Percentiles rank a stretch among this genome's conserved stretches.
Evolutionary conservation across 495 filamentous ascomycete species (phyloP).

Genomic region (Jackrogersella minutella): DNA sequence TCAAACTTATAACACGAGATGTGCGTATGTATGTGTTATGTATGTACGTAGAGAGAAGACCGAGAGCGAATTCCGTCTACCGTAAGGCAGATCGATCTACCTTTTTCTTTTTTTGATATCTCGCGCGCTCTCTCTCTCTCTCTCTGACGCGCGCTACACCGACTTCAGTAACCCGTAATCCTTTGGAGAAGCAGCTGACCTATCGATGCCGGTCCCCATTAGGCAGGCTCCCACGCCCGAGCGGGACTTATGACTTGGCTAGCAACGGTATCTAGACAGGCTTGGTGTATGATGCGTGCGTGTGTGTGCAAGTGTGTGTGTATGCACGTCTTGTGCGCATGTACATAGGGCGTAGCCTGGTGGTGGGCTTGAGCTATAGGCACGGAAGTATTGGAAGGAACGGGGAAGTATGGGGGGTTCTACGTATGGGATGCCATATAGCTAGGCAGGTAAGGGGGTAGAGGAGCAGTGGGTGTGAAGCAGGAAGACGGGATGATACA

Average conservation of each 20-base stretch:
- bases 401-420: background rate
- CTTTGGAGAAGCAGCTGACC: slow-evolving; percentile 33
- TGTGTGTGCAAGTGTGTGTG: background rate
- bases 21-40: background rate
- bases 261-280: slow-evolving; percentile 21
- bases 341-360: background rate
- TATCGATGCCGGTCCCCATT: slow-evolving; percentile 31
- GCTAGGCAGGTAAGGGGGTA: slow-evolving; percentile 19
- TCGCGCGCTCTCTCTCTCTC: background rate
- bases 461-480: slow-evolving; percentile 7
- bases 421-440: slow-evolving; percentile 19
- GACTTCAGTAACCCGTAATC: slow-evolving; percentile 32
- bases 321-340: background rate
- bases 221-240: slow-evolving; percentile 34
- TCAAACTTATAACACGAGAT: background rate
- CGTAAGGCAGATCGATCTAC: slow-evolving; percentile 20
- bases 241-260: slow-evolving; percentile 31
- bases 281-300: background rate
- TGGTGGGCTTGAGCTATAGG: background rate
- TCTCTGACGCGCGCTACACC: slow-evolving; percentile 25
- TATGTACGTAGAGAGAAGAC: slow-evolving; percentile 15
- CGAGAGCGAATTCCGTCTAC: slow-evolving; percentile 24
- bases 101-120: background rate
- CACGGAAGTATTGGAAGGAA: background rate
- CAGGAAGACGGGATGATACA: slow-evolving; percentile 21